These are phyloP conservation scores for Trichosanthes truncata DNA, from an alignment of 306 rosid genomes.

Conservation along the genomic window DNA sequence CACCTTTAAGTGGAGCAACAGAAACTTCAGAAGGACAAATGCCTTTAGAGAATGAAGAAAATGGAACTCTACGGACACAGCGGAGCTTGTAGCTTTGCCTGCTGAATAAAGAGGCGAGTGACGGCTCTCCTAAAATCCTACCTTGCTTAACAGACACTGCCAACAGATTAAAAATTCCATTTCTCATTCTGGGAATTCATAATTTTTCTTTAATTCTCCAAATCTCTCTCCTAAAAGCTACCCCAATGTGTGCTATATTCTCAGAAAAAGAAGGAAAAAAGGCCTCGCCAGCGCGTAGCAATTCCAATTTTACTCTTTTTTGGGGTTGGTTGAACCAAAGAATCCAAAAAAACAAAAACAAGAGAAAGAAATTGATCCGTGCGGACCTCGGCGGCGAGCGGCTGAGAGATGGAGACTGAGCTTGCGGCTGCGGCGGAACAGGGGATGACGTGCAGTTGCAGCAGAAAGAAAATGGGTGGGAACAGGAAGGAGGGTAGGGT, in stretches of 20 bases:
- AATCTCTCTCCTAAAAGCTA: background rate
- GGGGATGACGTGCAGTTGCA: background rate
- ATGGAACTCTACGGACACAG: background rate
- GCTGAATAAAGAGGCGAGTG: background rate
- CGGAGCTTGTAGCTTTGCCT: background rate
- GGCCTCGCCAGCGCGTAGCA: no score
- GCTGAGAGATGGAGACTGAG: background rate
- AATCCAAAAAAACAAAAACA: no score
- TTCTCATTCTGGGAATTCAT: conserved; percentile 4
- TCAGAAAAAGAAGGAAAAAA: background rate
- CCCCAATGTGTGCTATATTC: background rate
- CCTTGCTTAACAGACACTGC: background rate
- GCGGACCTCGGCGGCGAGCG: background rate
- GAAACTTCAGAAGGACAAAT: background rate
- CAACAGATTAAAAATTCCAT: background rate
- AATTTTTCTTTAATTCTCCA: background rate
- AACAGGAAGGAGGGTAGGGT: background rate
- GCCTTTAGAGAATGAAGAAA: background rate
- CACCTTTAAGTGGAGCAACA: background rate
- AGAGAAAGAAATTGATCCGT: background rate
- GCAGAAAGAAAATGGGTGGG: background rate
- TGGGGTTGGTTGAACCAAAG: no score
- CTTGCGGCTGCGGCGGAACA: background rate
- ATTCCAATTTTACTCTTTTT: no score
- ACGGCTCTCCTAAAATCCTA: conserved; percentile 12